A percentile compares a stretch with the other conserved stretches of the same genome.
Evolutionary conservation across 129 eudicot genomes (phyloP).

Genomic region (Centaurea solstitialis): DNA sequence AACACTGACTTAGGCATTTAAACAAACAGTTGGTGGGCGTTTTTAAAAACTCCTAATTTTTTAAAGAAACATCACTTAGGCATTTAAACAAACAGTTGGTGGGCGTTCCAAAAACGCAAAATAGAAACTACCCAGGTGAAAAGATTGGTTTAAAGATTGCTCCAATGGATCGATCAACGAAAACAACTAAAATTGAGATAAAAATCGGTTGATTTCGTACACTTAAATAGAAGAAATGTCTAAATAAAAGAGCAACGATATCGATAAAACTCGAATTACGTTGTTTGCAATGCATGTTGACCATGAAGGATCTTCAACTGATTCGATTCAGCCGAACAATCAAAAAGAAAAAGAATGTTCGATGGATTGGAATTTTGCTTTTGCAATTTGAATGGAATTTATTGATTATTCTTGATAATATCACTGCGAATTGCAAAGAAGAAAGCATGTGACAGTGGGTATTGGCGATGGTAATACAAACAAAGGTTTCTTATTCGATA

Average conservation of each 20-base stretch:
- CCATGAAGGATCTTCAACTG: background rate
- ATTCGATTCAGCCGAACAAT: background rate
- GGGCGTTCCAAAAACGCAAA: background rate
- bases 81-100: slow-evolving; percentile 12
- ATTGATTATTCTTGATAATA: slow-evolving; percentile 20
- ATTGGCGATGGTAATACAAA: background rate
- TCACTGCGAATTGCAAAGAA: slow-evolving; percentile 8
- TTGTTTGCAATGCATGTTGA: slow-evolving; percentile 22
- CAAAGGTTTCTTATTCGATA: slow-evolving; percentile 19
- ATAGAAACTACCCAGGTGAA: slow-evolving; percentile 20
- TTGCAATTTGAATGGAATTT: background rate
- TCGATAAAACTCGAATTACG: slow-evolving; percentile 10
- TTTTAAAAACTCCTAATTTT: background rate
- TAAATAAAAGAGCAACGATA: background rate
- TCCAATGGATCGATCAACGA: background rate
- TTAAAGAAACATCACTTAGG: slow-evolving; percentile 5
- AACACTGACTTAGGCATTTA: slow-evolving; percentile 11
- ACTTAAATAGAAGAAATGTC: slow-evolving; percentile 19
- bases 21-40: slow-evolving; percentile 10
- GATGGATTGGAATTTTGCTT: slow-evolving; percentile 18
- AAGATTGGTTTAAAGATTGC: background rate
- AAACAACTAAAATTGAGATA: slow-evolving; percentile 8
- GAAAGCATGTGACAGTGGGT: background rate
- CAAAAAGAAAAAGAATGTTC: slow-evolving; percentile 21
- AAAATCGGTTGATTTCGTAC: slow-evolving; percentile 9